Base-by-base conservation (phyloP, 768 basidiomycete species). In the Leccinum uliginosum region DNA sequence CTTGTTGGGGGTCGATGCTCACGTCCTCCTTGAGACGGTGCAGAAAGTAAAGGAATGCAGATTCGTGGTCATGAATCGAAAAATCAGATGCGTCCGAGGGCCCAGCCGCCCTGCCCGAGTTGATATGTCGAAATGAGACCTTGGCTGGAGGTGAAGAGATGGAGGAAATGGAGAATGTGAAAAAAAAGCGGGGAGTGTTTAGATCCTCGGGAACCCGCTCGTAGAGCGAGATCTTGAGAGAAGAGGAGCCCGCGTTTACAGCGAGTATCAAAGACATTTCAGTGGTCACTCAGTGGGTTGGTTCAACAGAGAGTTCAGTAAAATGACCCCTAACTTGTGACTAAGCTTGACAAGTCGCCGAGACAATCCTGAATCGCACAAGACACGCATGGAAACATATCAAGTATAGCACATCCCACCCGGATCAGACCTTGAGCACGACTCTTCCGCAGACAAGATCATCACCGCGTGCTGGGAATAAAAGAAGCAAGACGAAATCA, bases 181-280 rank as follows among this genome's bases (percentile, higher is more conserved):
- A 67, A 26, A 83, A 54, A 34, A 84, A 77, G 4, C 75, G 72
- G 8, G 77, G 76, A 29, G 71, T 72, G 8, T 67, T 64, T 47
- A 73, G 66, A 53, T 61, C 60, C 1, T 67, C 59, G 19, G 60
- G 55, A 27, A 63, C 61, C 27, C 74, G 67, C 40, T 67, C 62
- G 64, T 81, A 93, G 46, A 93, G 80, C 12, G 87, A 84, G 46
- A 89, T 82, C 74, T 93, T 93, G 74, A 93, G 84, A 6, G 91
- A 93, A 2, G 91, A 93, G 0, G 90, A 91, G 38, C 91, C 91
- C 6, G 91, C 83, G 62, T 92, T 92, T 60, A 86, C 77, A 3
- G 90, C 77, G 24, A 92, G 83, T 54, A 91, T 80, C 58, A 83
- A 73, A 19, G 62, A 63, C 71, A 64, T 68, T n/a, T 6, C 17